These are phyloP conservation scores for Yamadazyma membranifaciens DNA, from an alignment of 1,139 yeast genomes.

Conservation along the genomic window DNA sequence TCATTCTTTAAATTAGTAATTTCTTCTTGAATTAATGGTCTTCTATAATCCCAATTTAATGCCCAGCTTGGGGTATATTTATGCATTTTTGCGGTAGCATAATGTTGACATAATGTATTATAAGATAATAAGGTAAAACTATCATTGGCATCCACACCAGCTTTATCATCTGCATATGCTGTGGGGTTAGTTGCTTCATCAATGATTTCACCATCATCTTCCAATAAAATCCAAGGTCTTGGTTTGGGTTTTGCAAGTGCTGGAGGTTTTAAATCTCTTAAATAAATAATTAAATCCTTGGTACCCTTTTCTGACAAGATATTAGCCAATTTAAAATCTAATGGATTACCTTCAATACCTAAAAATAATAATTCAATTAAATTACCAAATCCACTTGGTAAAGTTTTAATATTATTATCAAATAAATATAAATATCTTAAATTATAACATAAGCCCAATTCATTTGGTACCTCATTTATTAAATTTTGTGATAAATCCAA, in stretches of 20 bases:
- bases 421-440: conserved; percentile 81
- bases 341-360: conserved; percentile 92
- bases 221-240: conserved; percentile 78
- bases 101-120: conserved; percentile 92
- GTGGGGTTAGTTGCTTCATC: conserved; percentile 34
- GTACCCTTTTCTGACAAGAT: conserved; percentile 82
- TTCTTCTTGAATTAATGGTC: conserved; percentile 71
- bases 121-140: conserved; percentile 79
- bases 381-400: conserved; percentile 87
- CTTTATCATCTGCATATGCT: conserved; percentile 25
- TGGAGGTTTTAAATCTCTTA: conserved; percentile 76
- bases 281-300: conserved; percentile 70
- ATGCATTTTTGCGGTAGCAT: conserved; percentile 89
- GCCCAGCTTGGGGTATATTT: conserved; percentile 98
- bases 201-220: conserved; percentile 69
- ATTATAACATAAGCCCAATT: conserved; percentile 78
- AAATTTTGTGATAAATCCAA: conserved; percentile 82
- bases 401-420: conserved; percentile 72
- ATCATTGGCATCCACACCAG: conserved; percentile 23
- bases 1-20: conserved; percentile 66
- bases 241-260: conserved; percentile 63
- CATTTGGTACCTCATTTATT: conserved; percentile 70
- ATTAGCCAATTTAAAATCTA: conserved; percentile 63
- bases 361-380: conserved; percentile 80
- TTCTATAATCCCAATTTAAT: conserved; percentile 89